Base-by-base conservation (phyloP, 2,329 filamentous ascomycete genomes). In the Sarocladium brachiariae region DNA sequence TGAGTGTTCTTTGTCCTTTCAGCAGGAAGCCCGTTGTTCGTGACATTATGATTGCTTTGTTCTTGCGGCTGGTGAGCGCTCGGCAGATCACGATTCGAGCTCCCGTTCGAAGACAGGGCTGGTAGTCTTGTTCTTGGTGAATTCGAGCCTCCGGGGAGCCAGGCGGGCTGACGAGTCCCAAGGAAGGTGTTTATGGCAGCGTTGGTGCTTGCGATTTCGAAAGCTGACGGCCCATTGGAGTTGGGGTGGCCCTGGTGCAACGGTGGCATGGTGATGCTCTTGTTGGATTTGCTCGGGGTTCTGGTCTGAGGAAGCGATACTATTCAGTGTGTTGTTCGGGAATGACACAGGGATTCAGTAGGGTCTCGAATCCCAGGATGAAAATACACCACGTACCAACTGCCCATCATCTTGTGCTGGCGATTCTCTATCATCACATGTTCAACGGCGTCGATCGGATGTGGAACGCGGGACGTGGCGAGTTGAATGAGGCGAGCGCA, bases 111-210 rank as follows among this genome's bases (percentile, higher is more conserved):
- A 7, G 16, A 7, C 18, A 39, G 10, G 13, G 18, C 16, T 39
- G 35, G 7, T 21, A n/a, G 35, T 16, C 4, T 7, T 16, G 18
- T 16, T 8, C 13, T 4, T 21, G 39, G n/a, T 25, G 39, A n/a
- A 19, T 3, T 13, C 14, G 4, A 25, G 21, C 14, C 23, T 4
- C 21, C 27, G n/a, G 19, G 18, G 58, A 65, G 62, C 63, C 63
- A 65, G 41, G 59, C 51, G 21, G 38, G 67, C 51, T 61, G 62
- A 38, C 62, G 64, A 45, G 63, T 61, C 35, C 68, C 65, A 19
- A 72, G 57, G 54, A 70, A 70, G 23, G 62, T 53, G 52, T 71
- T 68, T 49, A 70, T 49, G 1, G 71, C 73, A 41, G 66, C 64
- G 57, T 74, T 74, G 4, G 67, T 67, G 21, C 63, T 63, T 23